Conservation (phyloP, 2,329 filamentous ascomycete species). For the Hirsutella rhossiliensis region DNA sequence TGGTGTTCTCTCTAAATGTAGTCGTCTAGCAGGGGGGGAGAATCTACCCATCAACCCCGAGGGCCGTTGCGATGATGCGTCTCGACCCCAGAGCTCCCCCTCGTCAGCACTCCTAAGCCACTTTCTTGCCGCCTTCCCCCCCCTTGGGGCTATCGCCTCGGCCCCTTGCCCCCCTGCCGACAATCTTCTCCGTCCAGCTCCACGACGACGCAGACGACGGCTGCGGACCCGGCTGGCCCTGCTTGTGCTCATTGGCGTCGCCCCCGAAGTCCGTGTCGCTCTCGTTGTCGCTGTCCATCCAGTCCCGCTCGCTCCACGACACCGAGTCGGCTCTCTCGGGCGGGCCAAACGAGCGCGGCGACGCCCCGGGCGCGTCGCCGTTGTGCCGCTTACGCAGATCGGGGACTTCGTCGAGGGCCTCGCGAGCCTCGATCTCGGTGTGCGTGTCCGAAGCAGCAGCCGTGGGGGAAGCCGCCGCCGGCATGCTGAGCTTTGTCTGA, state of each 20-base stretch:
- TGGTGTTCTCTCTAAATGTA: no score
- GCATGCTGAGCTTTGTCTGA: slow-evolving; percentile 5
- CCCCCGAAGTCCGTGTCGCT: slow-evolving; percentile 19
- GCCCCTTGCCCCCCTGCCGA: slow-evolving; percentile 25
- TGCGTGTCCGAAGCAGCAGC: neutral
- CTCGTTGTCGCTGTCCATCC: slow-evolving; percentile 40
- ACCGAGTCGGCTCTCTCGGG: slow-evolving; percentile 36
- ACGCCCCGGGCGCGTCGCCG: neutral
- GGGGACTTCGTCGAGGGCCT: slow-evolving; percentile 31
- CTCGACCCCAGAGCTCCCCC: neutral
- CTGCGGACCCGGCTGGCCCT: neutral
- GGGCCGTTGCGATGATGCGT: neutral
- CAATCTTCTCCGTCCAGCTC: slow-evolving; percentile 45
- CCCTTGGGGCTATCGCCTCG: slow-evolving; percentile 15
- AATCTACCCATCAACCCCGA: no score
- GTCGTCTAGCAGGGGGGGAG: no score
- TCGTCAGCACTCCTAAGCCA: neutral
- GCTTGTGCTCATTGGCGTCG: slow-evolving; percentile 5
- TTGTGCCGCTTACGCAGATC: slow-evolving; percentile 24
- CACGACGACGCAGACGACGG: slow-evolving; percentile 21
- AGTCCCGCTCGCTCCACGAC: slow-evolving; percentile 56
- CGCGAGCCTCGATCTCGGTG: slow-evolving; percentile 17
- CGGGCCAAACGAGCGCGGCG: slow-evolving; percentile 4
- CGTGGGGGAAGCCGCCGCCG: slow-evolving; percentile 7
- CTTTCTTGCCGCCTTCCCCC: neutral